These are phyloP conservation scores for Solanum neorickii DNA, from an alignment of 257 asterid genomes.

Conservation along the genomic window DNA sequence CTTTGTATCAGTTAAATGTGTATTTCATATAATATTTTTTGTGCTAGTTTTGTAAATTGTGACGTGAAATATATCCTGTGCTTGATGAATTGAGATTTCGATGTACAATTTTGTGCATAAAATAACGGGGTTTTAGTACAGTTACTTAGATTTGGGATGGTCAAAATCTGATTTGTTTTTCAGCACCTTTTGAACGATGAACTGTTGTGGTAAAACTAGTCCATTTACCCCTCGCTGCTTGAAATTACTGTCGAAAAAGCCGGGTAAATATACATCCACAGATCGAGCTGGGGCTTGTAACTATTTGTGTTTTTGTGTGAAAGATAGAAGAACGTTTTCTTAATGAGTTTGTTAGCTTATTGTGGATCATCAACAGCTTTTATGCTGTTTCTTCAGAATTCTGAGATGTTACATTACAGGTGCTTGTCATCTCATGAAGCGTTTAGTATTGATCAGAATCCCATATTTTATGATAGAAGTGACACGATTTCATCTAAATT, in stretches of 20 bases:
- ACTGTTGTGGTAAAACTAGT: constrained; percentile 1
- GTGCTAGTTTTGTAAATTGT: neutral
- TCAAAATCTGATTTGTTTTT: constrained; percentile 8
- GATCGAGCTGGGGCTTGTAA: constrained; percentile 18
- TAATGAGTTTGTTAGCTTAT: constrained; percentile 18
- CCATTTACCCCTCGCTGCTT: constrained; percentile 2
- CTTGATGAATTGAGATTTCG: constrained; percentile 5
- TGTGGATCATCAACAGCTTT: constrained; percentile 14
- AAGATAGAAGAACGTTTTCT: constrained; percentile 7
- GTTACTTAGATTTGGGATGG: constrained; percentile 3
- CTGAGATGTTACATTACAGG: constrained; percentile 23
- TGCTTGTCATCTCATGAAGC: constrained; percentile 17
- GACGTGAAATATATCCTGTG: neutral
- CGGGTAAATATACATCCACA: constrained; percentile 12
- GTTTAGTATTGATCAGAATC: neutral
- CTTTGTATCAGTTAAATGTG: constrained; percentile 1
- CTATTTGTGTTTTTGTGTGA: constrained; percentile 13
- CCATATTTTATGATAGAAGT: constrained; percentile 2
- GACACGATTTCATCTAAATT: neutral
- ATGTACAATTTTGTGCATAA: constrained; percentile 24
- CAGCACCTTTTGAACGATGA: neutral
- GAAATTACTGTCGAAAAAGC: constrained; percentile 26
- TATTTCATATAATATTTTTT: neutral
- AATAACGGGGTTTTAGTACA: constrained; percentile 21
- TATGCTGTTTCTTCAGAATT: constrained; percentile 20